Base-by-base conservation (phyloP, 352 stramenopile genomes). In the Phytophthora colocasiae region DNA sequence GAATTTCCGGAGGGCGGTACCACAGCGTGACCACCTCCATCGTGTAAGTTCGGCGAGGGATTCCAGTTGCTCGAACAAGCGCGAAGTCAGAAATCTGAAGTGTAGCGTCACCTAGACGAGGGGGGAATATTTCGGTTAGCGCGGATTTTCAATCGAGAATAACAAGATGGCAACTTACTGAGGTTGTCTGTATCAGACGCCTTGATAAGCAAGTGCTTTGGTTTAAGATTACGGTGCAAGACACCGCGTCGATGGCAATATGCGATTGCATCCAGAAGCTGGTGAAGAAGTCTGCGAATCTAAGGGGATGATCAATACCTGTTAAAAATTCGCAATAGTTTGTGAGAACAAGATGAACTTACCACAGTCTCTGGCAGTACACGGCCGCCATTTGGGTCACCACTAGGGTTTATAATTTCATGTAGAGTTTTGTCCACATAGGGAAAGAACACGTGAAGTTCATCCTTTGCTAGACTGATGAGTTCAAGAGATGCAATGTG, bases 1-100 rank as follows among this genome's bases (percentile, higher is more conserved):
- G 67, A 4, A 97, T 92, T 64, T 97, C 91, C 2, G 91, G 91
- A 11, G 91, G 86, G 2, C 90, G 83, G 60, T 97, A 97, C 90
- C 91, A 97, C 11, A 97, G 75, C 8, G 91, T 97, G 27, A 97
- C 89, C 2, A 97, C 89, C 43, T 97, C 89, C 77, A 90, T 96
- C 8, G 90, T 97, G 65, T 97, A 97, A 31, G 89, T 93, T 66
- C 90, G 80, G 44, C 85, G 72, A 39, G 91, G 90, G n/a, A 97
- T 93, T 14, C 86, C 85, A 12, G 89, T 94, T 15, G 90, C 89
- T 32, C 91, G 80, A n/a, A 96, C 89, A 15, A 97, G 71, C 7
- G 89, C 90, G 63, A 97, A 97, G 64, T 97, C 91, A 3, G 90
- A 92, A 14, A 94, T 91, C 52, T 96, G 85, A 3, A 95, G 66